A percentile compares a stretch with the other conserved stretches of the same genome.
phyloP scores from a whole-genome alignment of 306 rosid species.

The Trichosanthes truncata region DNA sequence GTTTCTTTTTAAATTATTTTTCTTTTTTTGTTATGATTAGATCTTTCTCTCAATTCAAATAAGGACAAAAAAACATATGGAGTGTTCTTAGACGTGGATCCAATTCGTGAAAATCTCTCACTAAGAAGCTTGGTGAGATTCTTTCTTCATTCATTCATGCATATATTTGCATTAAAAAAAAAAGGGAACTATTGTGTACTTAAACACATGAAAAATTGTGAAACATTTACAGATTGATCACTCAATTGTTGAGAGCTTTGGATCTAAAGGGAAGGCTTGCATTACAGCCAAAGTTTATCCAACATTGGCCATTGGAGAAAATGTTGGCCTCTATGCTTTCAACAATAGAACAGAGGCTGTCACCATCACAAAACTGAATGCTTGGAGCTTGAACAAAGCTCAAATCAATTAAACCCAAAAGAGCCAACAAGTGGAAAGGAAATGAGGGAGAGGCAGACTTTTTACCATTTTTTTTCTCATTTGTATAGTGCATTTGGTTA shows the following conservation, averaged over 20 bases:
- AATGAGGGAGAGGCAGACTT: background rate
- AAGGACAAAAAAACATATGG: slow-evolving; percentile 58
- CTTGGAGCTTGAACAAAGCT: slow-evolving; percentile 74
- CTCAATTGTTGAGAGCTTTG: slow-evolving; percentile 72
- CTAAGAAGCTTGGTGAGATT: slow-evolving; percentile 67
- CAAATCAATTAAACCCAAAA: slow-evolving; percentile 19
- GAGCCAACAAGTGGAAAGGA: background rate
- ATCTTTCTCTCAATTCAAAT: slow-evolving; percentile 46
- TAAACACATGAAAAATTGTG: background rate
- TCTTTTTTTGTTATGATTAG: slow-evolving; percentile 20
- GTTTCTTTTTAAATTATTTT: too few species aligned
- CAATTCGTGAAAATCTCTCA: slow-evolving; percentile 36
- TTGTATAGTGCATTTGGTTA: background rate
- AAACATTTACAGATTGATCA: slow-evolving; percentile 50
- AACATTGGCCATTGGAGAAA: slow-evolving; percentile 43
- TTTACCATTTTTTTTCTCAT: background rate
- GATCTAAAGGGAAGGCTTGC: slow-evolving; percentile 54
- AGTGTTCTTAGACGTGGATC: slow-evolving; percentile 50
- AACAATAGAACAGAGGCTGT: slow-evolving; percentile 50
- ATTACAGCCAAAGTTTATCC: slow-evolving; percentile 84
- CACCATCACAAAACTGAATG: slow-evolving; percentile 45
- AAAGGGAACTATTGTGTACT: too few species aligned
- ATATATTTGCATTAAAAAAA: too few species aligned
- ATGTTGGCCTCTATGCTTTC: slow-evolving; percentile 45
- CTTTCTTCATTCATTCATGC: too few species aligned